phyloP scores from a whole-genome alignment of 1,284 basidiomycete species.

The Testicularia cyperi region DNA sequence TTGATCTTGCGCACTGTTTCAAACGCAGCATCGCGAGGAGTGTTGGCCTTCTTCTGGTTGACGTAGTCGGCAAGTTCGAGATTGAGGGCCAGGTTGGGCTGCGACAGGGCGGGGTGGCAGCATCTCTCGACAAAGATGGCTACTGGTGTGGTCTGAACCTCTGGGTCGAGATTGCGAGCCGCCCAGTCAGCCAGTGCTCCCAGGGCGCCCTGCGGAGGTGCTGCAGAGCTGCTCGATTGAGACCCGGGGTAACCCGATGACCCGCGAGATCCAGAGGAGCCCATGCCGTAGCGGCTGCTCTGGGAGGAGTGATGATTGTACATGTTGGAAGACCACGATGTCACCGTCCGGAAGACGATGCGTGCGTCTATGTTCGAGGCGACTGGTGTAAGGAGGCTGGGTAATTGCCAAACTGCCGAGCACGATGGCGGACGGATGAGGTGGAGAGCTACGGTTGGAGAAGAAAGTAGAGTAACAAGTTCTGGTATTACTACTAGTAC shows the following conservation, averaged over 20 bases:
- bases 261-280: conserved; percentile 15
- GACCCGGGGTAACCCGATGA: conserved; percentile 1
- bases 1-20: conserved; percentile 78
- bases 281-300: conserved; percentile 18
- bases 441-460: too few relatives aligned
- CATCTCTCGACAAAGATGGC: conserved; percentile 67
- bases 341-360: too few relatives aligned
- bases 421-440: too few relatives aligned
- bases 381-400: too few relatives aligned
- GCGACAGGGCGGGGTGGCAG: conserved; percentile 80
- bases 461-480: too few relatives aligned
- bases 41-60: conserved; percentile 95
- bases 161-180: conserved; percentile 43
- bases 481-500: too few relatives aligned
- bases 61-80: conserved; percentile 91
- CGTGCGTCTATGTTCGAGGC: too few relatives aligned
- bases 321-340: too few relatives aligned
- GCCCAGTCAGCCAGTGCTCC: conserved; percentile 51
- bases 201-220: conserved; percentile 36
- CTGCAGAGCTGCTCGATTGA: too few relatives aligned
- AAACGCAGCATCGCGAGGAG: conserved; percentile 87
- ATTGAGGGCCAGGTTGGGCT: conserved; percentile 88
- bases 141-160: conserved; percentile 35
- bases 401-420: too few relatives aligned
- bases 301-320: conserved; percentile 39